phyloP scores from a whole-genome alignment of 768 basidiomycete species.

The Lepiota brunneoincarnata region DNA sequence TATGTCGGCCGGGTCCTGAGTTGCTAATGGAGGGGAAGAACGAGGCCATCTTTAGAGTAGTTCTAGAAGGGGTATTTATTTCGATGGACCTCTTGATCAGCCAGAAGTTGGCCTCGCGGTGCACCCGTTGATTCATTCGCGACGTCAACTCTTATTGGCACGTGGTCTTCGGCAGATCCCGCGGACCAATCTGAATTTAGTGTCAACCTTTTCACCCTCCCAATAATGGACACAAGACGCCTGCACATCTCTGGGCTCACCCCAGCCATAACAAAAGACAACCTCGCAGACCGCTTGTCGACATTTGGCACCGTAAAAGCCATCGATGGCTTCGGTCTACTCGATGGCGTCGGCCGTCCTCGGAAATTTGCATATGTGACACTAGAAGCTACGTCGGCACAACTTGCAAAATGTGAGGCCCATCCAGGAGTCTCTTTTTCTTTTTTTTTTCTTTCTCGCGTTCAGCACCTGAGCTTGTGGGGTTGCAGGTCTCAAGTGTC shows the following conservation, averaged over 20 bases:
- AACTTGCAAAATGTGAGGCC: slow-evolving; percentile 67
- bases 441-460: too few species aligned
- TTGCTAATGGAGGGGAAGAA: slow-evolving; percentile 53
- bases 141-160: too few species aligned
- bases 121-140: background rate
- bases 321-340: slow-evolving; percentile 65
- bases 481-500: slow-evolving; percentile 57
- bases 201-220: too few species aligned
- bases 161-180: too few species aligned
- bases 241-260: slow-evolving; percentile 72
- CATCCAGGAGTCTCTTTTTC: background rate
- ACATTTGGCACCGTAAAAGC: slow-evolving; percentile 68
- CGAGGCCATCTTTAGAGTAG: slow-evolving; percentile 11
- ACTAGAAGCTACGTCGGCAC: slow-evolving; percentile 56
- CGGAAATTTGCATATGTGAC: slow-evolving; percentile 75
- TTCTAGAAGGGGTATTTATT: slow-evolving; percentile 44
- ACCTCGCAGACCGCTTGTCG: slow-evolving; percentile 56
- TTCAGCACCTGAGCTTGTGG: background rate
- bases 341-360: slow-evolving; percentile 63
- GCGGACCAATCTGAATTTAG: too few species aligned
- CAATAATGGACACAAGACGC: too few species aligned
- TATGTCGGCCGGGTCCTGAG: slow-evolving; percentile 49
- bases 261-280: slow-evolving; percentile 53
- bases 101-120: slow-evolving; percentile 56
- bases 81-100: slow-evolving; percentile 43